These are phyloP conservation scores for Phytophthora hybrid DNA, from an alignment of 352 stramenopile species.

Conservation along the genomic window DNA sequence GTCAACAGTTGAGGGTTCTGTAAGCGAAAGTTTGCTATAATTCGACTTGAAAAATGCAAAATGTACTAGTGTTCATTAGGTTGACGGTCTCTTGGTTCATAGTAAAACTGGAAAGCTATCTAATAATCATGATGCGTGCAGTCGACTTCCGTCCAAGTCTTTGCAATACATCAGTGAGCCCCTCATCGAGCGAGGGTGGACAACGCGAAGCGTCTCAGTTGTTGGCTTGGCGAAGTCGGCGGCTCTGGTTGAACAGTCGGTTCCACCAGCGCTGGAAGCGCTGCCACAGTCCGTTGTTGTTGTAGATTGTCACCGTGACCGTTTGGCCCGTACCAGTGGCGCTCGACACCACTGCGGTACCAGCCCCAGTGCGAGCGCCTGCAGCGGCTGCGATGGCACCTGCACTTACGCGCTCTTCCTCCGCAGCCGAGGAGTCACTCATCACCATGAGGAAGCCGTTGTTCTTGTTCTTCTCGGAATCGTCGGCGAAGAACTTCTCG, in stretches of 20 bases:
- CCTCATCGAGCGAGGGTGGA: not conserved
- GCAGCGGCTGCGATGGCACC: slow-evolving; percentile 12
- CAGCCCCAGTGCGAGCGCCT: slow-evolving; percentile 20
- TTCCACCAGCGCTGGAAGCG: slow-evolving; percentile 33
- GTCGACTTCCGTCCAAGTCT: not conserved
- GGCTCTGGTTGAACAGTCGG: slow-evolving; percentile 8
- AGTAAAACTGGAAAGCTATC: slow-evolving; percentile 1
- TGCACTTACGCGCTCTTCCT: slow-evolving; percentile 18
- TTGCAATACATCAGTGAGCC: not conserved
- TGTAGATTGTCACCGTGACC: slow-evolving; percentile 32
- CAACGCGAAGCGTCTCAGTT: not conserved
- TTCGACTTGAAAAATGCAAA: not conserved
- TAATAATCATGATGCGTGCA: not conserved
- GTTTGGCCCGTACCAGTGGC: not conserved
- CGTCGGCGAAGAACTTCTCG: slow-evolving; percentile 21
- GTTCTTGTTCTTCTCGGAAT: slow-evolving; percentile 16
- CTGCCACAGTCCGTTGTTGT: slow-evolving; percentile 38
- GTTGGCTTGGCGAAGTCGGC: not conserved
- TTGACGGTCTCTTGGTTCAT: not conserved
- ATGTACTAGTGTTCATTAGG: not conserved
- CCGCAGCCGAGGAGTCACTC: slow-evolving; percentile 2
- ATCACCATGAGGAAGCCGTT: slow-evolving; percentile 26
- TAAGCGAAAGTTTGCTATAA: not conserved
- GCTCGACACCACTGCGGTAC: slow-evolving; percentile 17
- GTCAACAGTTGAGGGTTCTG: too few relatives aligned